phyloP scores from a whole-genome alignment of 441 rosid genomes.

The Gossypium lobatum region DNA sequence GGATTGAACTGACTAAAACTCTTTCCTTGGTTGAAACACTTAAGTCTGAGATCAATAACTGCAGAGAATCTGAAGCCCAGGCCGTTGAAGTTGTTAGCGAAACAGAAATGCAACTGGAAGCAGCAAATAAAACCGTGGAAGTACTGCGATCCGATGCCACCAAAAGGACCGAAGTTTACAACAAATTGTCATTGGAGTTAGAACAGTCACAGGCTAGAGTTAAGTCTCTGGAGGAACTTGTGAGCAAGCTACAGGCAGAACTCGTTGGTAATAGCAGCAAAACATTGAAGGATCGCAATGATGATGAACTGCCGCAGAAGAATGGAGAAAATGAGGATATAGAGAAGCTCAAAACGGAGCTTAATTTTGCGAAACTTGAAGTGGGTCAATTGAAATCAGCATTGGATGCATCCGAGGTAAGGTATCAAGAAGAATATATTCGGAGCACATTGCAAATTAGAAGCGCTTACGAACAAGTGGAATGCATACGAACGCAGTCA shows the following conservation, averaged over 20 bases:
- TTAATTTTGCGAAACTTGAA: slow-evolving; percentile 45
- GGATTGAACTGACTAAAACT: slow-evolving; percentile 63
- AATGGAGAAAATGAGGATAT: slow-evolving; percentile 36
- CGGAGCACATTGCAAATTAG: slow-evolving; percentile 79
- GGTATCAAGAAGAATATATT: slow-evolving; percentile 82
- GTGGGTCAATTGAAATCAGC: slow-evolving; percentile 56
- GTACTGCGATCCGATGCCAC: slow-evolving; percentile 50
- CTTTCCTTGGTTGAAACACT: slow-evolving; percentile 61
- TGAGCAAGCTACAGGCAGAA: slow-evolving; percentile 49
- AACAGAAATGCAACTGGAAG: slow-evolving; percentile 60
- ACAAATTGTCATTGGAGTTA: slow-evolving; percentile 45
- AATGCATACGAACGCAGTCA: slow-evolving; percentile 40
- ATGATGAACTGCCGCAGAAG: slow-evolving; percentile 10
- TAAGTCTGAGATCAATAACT: slow-evolving; percentile 44
- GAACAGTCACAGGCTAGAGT: slow-evolving; percentile 60
- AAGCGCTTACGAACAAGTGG: slow-evolving; percentile 73
- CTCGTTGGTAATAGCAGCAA: slow-evolving; percentile 20
- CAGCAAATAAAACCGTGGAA: slow-evolving; percentile 54
- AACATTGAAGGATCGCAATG: slow-evolving; percentile 5
- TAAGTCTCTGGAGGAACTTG: slow-evolving; percentile 55
- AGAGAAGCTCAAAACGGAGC: slow-evolving; percentile 50
- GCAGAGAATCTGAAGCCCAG: slow-evolving; percentile 72
- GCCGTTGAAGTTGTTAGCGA: slow-evolving; percentile 51
- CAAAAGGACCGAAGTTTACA: slow-evolving; percentile 58
- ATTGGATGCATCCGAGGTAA: slow-evolving; percentile 62